A percentile compares a stretch with the other conserved stretches of the same genome.
phyloP scores from a whole-genome alignment of 495 filamentous ascomycete species.

The Aspergillus affinis region DNA sequence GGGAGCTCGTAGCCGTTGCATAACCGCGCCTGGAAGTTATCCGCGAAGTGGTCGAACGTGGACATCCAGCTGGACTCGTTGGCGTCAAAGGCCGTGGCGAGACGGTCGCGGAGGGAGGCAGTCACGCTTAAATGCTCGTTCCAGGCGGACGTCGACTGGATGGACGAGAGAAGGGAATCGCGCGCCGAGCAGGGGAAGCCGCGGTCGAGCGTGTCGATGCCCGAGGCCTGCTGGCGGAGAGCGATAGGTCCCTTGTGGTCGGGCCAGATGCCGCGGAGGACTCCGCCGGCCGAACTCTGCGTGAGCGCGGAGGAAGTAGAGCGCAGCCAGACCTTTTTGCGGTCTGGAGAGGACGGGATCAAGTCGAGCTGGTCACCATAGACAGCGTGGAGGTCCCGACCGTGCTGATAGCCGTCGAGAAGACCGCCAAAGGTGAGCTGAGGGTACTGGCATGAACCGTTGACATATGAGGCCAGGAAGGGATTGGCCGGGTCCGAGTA shows the following conservation, averaged over 20 bases:
- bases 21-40: conserved; percentile 46
- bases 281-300: conserved; percentile 39
- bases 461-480: conserved; percentile 32
- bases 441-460: conserved; percentile 45
- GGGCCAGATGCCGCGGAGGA: conserved; percentile 43
- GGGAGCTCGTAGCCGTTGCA: conserved; percentile 44
- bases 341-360: conserved; percentile 22
- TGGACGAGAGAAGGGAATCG: conserved; percentile 20
- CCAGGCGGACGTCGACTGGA: conserved; percentile 37
- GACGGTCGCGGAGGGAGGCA: conserved; percentile 25
- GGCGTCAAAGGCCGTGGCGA: conserved; percentile 39
- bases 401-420: conserved; percentile 44
- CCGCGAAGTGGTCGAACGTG: conserved; percentile 46
- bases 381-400: conserved; percentile 38
- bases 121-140: conserved; percentile 39
- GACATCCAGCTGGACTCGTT: conserved; percentile 32
- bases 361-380: conserved; percentile 38
- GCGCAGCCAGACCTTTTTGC: conserved; percentile 37
- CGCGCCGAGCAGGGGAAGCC: conserved; percentile 38
- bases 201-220: conserved; percentile 39
- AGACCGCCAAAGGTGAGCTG: conserved; percentile 46
- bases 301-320: conserved; percentile 40
- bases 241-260: conserved; percentile 33
- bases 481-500: conserved; percentile 42
- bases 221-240: conserved; percentile 39